Base-by-base conservation (phyloP, 2,329 filamentous ascomycete species). In the Stachybotrys chlorohalonatus region DNA sequence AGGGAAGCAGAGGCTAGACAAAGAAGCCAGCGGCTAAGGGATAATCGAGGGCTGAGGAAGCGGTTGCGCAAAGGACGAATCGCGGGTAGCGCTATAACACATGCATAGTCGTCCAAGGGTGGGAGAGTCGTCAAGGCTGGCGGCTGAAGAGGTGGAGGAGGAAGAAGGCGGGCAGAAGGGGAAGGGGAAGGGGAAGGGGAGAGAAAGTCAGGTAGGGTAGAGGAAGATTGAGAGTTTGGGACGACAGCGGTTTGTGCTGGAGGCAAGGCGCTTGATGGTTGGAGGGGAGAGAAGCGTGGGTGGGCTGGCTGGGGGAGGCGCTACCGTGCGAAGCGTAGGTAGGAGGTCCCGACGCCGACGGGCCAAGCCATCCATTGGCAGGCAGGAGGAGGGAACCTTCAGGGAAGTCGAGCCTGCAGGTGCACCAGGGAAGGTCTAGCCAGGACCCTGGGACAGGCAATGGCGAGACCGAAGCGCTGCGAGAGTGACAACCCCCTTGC, bases 1-100 rank as follows among this genome's bases (percentile, higher is more conserved):
- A 62, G 60, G 56, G 61, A 57, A 52, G 56, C 54, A 54, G 59
- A 62, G 57, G 60, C 66, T 64, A 66, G 66, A 67, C 64, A 67
- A 66, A 63, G 59, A 65, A 62, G 60, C 56, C 56, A 59, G 61
- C 58, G 63, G 62, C 57, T 61, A 62, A 58, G 58, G 56, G 57
- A 56, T 57, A 60, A 55, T 53, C 54, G 54, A 31, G 17, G 52
- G 45, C 24, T 24, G 24, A 24, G 4, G 24, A 32, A 24, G 16
- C 13, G 46, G 51, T 30, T 42, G 36, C 36, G 9, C 8, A 42
- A 42, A 42, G 36, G 36, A 42, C 36, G 36, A 42, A 42, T 42
- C 9, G 36, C 36, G 8, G 36, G 36, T 42, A 9, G 36, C 36
- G 36, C 32, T 48, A 56, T 64, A 59, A 59, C 60, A 58, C 46